Conservation (phyloP, 805 yeast genomes). For the Scheffersomyces lignosus region DNA sequence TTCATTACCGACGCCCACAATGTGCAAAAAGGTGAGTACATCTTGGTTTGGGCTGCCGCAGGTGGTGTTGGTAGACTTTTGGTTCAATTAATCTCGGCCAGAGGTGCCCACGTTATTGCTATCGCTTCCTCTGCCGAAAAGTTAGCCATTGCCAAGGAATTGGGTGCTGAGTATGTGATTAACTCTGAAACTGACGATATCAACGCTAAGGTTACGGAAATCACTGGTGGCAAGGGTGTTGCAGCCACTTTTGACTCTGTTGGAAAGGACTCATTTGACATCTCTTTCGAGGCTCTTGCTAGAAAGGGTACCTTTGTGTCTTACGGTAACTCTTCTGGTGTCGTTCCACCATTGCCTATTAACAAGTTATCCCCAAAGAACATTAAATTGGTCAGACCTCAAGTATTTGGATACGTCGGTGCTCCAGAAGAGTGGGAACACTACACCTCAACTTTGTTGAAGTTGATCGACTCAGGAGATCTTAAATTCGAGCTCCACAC, state of each 20-base stretch:
- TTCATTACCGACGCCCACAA: slow-evolving; percentile 65
- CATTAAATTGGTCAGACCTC: slow-evolving; percentile 66
- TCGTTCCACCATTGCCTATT: slow-evolving; percentile 67
- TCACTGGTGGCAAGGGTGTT: slow-evolving; percentile 69
- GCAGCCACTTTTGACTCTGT: slow-evolving; percentile 69
- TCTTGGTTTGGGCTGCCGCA: slow-evolving; percentile 89
- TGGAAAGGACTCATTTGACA: slow-evolving; percentile 75
- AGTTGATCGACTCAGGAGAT: slow-evolving; percentile 44
- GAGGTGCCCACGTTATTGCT: slow-evolving; percentile 84
- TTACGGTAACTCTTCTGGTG: slow-evolving; percentile 86
- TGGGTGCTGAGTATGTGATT: slow-evolving; percentile 78
- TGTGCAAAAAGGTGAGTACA: slow-evolving; percentile 67
- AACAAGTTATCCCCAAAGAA: slow-evolving; percentile 58
- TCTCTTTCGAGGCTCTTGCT: slow-evolving; percentile 58
- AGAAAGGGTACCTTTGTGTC: slow-evolving; percentile 74
- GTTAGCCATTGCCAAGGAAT: slow-evolving; percentile 57
- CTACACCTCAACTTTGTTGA: slow-evolving; percentile 39
- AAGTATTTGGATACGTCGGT: slow-evolving; percentile 49
- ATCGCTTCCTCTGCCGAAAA: slow-evolving; percentile 79
- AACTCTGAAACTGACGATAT: slow-evolving; percentile 57
- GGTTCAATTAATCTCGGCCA: slow-evolving; percentile 57
- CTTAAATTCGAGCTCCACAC: slow-evolving; percentile 52
- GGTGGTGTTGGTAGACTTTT: slow-evolving; percentile 88
- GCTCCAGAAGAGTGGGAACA: slow-evolving; percentile 57
- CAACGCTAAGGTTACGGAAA: slow-evolving; percentile 51